Evolutionary conservation across 257 asterid genomes (phyloP).

Genomic region (Solanum etuberosum): DNA sequence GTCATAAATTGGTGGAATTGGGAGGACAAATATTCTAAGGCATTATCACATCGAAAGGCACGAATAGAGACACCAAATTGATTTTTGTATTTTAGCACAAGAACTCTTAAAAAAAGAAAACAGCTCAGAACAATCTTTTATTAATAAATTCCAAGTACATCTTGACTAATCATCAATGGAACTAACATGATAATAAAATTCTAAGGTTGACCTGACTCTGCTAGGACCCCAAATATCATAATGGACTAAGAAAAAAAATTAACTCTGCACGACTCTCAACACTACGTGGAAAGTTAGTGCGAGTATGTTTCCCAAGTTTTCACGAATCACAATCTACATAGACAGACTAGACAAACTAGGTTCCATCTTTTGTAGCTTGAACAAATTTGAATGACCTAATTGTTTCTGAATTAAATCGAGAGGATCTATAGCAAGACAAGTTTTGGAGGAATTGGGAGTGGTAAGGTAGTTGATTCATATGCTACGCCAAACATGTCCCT

Average conservation of each 20-base stretch:
- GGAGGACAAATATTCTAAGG: not conserved
- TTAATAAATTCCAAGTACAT: not conserved
- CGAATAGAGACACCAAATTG: not conserved
- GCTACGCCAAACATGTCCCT: too few species aligned
- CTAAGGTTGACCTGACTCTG: not conserved
- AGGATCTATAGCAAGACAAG: too few species aligned
- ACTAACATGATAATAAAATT: not conserved
- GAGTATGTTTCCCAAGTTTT: not conserved
- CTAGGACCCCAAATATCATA: not conserved
- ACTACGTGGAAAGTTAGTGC: not conserved
- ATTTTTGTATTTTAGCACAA: not conserved
- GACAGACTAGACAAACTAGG: not conserved
- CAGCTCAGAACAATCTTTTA: not conserved
- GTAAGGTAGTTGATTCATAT: too few species aligned
- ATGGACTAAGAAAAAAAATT: not conserved
- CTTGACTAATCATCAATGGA: not conserved
- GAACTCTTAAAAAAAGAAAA: not conserved
- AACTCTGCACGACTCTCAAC: not conserved
- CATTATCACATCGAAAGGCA: not conserved
- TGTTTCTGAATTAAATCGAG: too few species aligned
- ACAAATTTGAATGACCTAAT: not conserved
- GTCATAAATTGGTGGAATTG: too few species aligned
- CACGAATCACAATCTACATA: not conserved
- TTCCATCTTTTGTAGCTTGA: not conserved
- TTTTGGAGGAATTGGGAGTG: too few species aligned